These are phyloP conservation scores for Penicillium decumbens DNA, from an alignment of 2,329 filamentous ascomycete species.

Conservation along the genomic window DNA sequence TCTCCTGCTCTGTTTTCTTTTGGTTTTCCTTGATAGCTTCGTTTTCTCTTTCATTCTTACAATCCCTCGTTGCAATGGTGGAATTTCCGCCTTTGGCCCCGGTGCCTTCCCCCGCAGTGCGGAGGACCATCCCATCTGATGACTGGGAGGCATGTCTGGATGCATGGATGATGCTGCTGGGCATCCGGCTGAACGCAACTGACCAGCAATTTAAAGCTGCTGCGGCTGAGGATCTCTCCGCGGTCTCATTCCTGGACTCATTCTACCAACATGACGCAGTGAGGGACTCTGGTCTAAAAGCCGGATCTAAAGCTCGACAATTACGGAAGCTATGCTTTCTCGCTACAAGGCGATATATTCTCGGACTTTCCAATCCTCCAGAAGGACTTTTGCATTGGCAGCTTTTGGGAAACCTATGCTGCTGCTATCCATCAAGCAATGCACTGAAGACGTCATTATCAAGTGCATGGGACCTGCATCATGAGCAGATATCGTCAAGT, in stretches of 20 bases:
- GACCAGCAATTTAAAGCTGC: constrained; percentile 52
- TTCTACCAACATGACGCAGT: constrained; percentile 56
- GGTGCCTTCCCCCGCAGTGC: constrained; percentile 67
- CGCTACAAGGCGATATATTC: constrained; percentile 56
- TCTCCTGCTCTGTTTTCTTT: constrained; percentile 2
- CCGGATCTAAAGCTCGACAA: constrained; percentile 39
- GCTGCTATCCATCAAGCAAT: constrained; percentile 61
- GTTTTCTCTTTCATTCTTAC: background rate
- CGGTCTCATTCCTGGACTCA: constrained; percentile 61
- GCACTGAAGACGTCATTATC: constrained; percentile 51
- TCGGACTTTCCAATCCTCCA: constrained; percentile 44
- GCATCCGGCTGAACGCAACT: constrained; percentile 59
- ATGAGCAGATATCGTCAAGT: constrained; percentile 31
- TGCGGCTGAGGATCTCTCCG: constrained; percentile 54
- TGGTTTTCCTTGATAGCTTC: background rate
- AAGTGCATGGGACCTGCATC: constrained; percentile 43
- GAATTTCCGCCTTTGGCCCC: constrained; percentile 68
- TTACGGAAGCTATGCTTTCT: constrained; percentile 63
- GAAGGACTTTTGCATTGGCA: constrained; percentile 56
- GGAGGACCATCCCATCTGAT: constrained; percentile 58
- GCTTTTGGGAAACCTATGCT: constrained; percentile 65
- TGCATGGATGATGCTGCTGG: constrained; percentile 67
- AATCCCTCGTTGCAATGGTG: constrained; percentile 30
- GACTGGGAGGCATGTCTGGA: constrained; percentile 77
- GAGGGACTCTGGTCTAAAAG: constrained; percentile 29